Evolutionary conservation across 2,329 filamentous ascomycete genomes (phyloP), one percentile per base, ranked within the genome.

Genomic region (Zarea fungicola): DNA sequence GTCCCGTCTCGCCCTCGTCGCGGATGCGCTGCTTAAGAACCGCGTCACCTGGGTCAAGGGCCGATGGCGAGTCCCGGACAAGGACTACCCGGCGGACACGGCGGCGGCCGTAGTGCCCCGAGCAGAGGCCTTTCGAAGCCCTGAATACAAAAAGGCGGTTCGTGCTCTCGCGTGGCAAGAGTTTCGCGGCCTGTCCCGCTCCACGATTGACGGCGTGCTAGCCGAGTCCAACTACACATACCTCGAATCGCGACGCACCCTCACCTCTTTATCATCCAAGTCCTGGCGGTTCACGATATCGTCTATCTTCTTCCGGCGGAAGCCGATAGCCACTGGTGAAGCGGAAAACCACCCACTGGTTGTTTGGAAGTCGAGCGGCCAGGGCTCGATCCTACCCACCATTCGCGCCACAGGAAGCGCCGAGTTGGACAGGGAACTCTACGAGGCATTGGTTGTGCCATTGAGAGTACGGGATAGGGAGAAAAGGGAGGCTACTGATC

Each of bases 181-280:
- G 65, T 93, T 92, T 69, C 84, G 82, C 58, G 84, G 83, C 18
- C 69, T 92, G 35, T 83, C 85, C 11, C 78, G 80, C 50, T 87
- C 85, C 2, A 83, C 86, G 4, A 85, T 92, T 65, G 81, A 84
- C 60, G 87, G 84, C 8, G 87, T 93, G 7, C 76, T 93, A 41
- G 87, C 87, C 42, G 88, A 93, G 64, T 81, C 78, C 60, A 93
- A 93, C 66, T 83, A 87, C 65, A 86, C 84, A 8, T 93, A 92
- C 59, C 80, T 85, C 19, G 77, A 84, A 25, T 83, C 86, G 11
- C 77, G 87, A 29, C 79, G 78, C 14, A 87, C 84, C 2, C 77
- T 93, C 14, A 77, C 87, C 46, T 76, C 75, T 2, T 67, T 92
- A 11, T 83, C 84, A 6, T 79, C 80, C 37, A 87, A 83, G 63